Evolutionary conservation across 2,329 filamentous ascomycete genomes (phyloP), one percentile per base, ranked within the genome.

Genomic region (Akanthomyces dipterigenus): DNA sequence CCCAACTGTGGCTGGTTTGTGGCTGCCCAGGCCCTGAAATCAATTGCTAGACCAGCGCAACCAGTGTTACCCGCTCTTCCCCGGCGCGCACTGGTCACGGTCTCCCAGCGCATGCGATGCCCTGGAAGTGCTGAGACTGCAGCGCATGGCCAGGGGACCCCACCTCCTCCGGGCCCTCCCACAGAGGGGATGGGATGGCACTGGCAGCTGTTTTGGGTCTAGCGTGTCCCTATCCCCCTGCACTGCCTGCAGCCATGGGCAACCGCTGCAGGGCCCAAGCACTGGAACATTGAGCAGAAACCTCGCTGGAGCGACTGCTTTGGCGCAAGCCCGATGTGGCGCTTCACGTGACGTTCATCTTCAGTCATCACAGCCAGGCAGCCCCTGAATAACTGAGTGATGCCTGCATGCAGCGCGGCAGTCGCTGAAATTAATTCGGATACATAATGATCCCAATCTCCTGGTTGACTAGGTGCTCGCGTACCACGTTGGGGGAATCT

Each of bases 211-310:
- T 53, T 56, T 53, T 26, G 3, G 36, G 53, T 31, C 14, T 62
- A 57, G 60, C 45, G 53, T 18, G 14, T 28, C 55, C 22, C 42
- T 48, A 14, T 6, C 45, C 26, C 11, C 28, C 18, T 45, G 60
- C 53, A 62, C 45, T 26, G 6, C 28, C 18, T 45, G 60, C 53
- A 62, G 40, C 38, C 60, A 61, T 55, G 58, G 58, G 58, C 58
- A 61, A 61, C 58, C 46, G 18, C 9, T 16, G 2, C 53, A 43
- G 5, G 43, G 14, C 38, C 14, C 5, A 43, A 31, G 18, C 14
- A 22, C 6, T 28, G 5, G 8, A 26, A 45, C 26, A 34, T 34
- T 34, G 31, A 11, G 6, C 31, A 34, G 31, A 34, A 34, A 34
- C 8, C 31, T 34, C 31, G 31, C 31, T 34, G 31, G 11, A 34